Percentiles rank a stretch among this genome's conserved stretches.
phyloP scores from a whole-genome alignment of 148 eudicot species.

The Persicaria maculosa region DNA sequence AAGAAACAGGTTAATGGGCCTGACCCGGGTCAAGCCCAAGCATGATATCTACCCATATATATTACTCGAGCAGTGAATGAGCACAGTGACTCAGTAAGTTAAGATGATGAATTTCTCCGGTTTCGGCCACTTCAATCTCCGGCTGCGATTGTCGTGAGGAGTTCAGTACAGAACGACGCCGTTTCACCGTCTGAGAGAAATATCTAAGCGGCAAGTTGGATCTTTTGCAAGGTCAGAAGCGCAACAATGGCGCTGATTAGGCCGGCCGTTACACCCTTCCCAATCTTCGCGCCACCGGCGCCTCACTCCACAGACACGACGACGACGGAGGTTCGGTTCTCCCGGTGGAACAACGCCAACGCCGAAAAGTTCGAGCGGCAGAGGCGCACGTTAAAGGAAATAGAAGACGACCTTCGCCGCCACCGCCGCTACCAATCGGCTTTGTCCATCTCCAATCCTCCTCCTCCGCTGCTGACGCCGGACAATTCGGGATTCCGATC shows the following conservation, averaged over 20 bases:
- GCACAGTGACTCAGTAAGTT: no score
- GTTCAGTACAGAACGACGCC: no score
- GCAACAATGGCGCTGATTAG: slow-evolving; percentile 37
- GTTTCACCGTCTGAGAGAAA: no score
- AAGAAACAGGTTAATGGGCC: no score
- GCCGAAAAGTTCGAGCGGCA: slow-evolving; percentile 49
- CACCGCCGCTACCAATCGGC: slow-evolving; percentile 63
- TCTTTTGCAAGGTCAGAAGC: not conserved
- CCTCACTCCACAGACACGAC: slow-evolving; percentile 20
- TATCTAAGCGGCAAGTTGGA: not conserved
- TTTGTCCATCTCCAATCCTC: slow-evolving; percentile 32
- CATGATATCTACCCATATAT: no score
- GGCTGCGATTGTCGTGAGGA: no score
- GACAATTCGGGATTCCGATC: slow-evolving; percentile 33
- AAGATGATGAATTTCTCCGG: no score
- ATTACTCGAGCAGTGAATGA: no score
- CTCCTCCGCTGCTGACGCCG: slow-evolving; percentile 1
- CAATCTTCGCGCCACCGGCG: slow-evolving; percentile 45
- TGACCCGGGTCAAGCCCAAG: no score
- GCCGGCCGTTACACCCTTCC: slow-evolving; percentile 30
- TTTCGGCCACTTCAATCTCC: no score
- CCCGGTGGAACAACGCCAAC: slow-evolving; percentile 93
- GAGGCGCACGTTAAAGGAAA: slow-evolving; percentile 41
- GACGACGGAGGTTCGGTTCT: slow-evolving; percentile 61
- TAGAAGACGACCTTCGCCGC: slow-evolving; percentile 67